Evolutionary conservation across 78 protist species (phyloP).

Genomic region (Pigoraptor vietnamica): DNA sequence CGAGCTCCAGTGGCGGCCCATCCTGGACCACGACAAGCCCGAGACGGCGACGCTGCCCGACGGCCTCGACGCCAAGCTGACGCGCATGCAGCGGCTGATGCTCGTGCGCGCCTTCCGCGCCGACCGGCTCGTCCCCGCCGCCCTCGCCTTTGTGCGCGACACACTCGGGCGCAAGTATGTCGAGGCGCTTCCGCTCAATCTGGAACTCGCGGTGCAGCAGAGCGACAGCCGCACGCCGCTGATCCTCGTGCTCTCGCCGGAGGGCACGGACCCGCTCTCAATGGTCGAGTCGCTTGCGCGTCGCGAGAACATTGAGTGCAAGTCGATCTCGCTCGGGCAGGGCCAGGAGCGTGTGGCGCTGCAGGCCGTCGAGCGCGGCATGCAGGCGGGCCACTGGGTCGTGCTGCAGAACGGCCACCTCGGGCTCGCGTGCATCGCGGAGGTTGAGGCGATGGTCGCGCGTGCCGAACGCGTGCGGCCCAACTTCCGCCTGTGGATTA

Average conservation of each 20-base stretch:
- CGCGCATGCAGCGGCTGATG: constrained; percentile 48
- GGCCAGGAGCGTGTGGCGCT: constrained; percentile 69
- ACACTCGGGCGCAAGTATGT: constrained; percentile 40
- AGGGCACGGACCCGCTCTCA: constrained; percentile 76
- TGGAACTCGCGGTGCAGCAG: constrained; percentile 51
- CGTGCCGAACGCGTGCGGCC: constrained; percentile 24
- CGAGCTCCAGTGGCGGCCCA: constrained; percentile 51
- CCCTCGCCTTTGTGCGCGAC: not conserved
- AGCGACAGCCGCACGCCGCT: constrained; percentile 49
- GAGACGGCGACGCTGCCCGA: constrained; percentile 62
- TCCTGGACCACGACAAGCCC: constrained; percentile 69
- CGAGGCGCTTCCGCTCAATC: constrained; percentile 44
- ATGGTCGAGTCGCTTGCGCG: constrained; percentile 15
- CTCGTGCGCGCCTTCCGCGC: constrained; percentile 38
- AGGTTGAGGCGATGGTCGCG: not conserved
- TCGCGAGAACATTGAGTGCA: not conserved
- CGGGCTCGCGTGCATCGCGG: constrained; percentile 46
- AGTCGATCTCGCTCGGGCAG: constrained; percentile 72
- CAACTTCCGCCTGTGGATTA: constrained; percentile 75
- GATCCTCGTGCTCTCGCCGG: constrained; percentile 71
- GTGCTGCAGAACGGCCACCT: constrained; percentile 71
- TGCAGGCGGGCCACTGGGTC: constrained; percentile 60
- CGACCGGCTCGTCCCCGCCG: constrained; percentile 54
- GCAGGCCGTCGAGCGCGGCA: constrained; percentile 24
- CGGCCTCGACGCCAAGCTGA: constrained; percentile 7